Evolutionary conservation across 805 yeast species (phyloP).

Genomic region (Candida hungchunana): DNA sequence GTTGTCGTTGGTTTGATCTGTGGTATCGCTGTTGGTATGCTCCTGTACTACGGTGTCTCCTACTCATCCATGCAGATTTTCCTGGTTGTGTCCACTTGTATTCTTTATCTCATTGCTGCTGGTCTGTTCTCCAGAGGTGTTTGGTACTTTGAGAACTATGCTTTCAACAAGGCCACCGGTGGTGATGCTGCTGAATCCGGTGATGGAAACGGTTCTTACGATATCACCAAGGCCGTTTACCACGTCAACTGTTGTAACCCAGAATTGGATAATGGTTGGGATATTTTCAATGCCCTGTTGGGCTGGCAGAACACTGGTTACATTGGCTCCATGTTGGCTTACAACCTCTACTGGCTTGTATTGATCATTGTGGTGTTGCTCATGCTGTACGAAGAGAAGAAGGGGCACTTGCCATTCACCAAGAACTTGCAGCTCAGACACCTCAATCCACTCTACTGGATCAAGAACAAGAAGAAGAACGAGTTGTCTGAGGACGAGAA

Average conservation of each 20-base stretch:
- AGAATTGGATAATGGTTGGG: slow-evolving; percentile 91
- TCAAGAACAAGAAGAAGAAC: slow-evolving; percentile 62
- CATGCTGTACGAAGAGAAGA: slow-evolving; percentile 80
- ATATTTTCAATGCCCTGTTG: slow-evolving; percentile 85
- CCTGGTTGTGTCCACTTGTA: slow-evolving; percentile 81
- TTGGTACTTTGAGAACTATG: slow-evolving; percentile 79
- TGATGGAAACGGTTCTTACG: slow-evolving; percentile 92
- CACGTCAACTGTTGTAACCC: slow-evolving; percentile 98
- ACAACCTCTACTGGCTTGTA: slow-evolving; percentile 83
- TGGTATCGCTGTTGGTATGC: slow-evolving; percentile 66
- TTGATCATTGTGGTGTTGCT: slow-evolving; percentile 50
- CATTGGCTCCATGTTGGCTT: slow-evolving; percentile 83
- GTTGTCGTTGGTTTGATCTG: slow-evolving; percentile 81
- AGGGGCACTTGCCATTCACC: slow-evolving; percentile 73
- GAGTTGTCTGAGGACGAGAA: slow-evolving; percentile 51
- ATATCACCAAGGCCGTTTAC: slow-evolving; percentile 77
- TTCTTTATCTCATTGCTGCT: slow-evolving; percentile 84
- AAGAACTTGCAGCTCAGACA: slow-evolving; percentile 44
- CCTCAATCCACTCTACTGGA: slow-evolving; percentile 69
- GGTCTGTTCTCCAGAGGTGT: slow-evolving; percentile 92
- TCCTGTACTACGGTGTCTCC: slow-evolving; percentile 80
- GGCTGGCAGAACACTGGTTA: slow-evolving; percentile 99
- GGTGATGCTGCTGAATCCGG: slow-evolving; percentile 95
- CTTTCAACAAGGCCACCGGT: slow-evolving; percentile 65
- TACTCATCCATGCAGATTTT: slow-evolving; percentile 80